Percentiles rank a stretch among this genome's conserved stretches.
These are phyloP conservation scores for Sugiyamaella castrensis DNA, from an alignment of 1,139 yeast species.

Conservation along the genomic window DNA sequence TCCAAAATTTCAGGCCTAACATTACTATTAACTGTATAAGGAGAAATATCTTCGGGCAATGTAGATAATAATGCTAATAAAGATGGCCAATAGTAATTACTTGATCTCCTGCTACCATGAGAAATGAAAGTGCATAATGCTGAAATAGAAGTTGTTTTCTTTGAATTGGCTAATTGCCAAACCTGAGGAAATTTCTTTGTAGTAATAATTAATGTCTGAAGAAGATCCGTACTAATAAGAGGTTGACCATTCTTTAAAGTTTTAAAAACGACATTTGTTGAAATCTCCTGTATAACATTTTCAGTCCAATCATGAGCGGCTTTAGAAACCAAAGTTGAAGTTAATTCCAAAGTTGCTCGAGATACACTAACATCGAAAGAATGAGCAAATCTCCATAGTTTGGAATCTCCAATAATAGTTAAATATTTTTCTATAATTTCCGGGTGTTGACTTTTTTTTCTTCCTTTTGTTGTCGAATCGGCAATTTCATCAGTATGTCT, in stretches of 20 bases:
- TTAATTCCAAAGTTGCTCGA: slow-evolving; percentile 23
- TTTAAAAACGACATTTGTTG: slow-evolving; percentile 30
- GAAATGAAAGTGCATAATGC: slow-evolving; percentile 19
- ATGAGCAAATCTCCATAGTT: slow-evolving; percentile 33
- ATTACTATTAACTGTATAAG: slow-evolving; percentile 14
- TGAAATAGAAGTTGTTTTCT: slow-evolving; percentile 24
- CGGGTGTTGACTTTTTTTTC: slow-evolving; percentile 7
- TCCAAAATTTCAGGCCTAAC: slow-evolving; percentile 8
- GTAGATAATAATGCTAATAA: slow-evolving; percentile 26
- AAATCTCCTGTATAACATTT: slow-evolving; percentile 25
- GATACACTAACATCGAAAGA: slow-evolving; percentile 29
- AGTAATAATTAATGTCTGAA: slow-evolving; percentile 30
- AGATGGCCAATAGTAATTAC: slow-evolving; percentile 32
- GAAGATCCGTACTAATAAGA: slow-evolving; percentile 29
- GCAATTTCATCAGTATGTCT: background rate
- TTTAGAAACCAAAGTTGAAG: slow-evolving; percentile 18
- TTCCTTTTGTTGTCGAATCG: slow-evolving; percentile 4
- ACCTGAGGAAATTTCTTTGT: slow-evolving; percentile 29
- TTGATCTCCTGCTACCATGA: slow-evolving; percentile 29
- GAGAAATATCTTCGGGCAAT: slow-evolving; percentile 24
- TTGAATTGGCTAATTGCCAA: slow-evolving; percentile 27
- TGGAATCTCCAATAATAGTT: slow-evolving; percentile 23
- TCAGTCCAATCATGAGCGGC: slow-evolving; percentile 21
- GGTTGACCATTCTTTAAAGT: slow-evolving; percentile 32
- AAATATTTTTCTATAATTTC: slow-evolving; percentile 16